phyloP scores from a whole-genome alignment of 2,329 filamentous ascomycete genomes.

The Lasiodiplodia sp. region DNA sequence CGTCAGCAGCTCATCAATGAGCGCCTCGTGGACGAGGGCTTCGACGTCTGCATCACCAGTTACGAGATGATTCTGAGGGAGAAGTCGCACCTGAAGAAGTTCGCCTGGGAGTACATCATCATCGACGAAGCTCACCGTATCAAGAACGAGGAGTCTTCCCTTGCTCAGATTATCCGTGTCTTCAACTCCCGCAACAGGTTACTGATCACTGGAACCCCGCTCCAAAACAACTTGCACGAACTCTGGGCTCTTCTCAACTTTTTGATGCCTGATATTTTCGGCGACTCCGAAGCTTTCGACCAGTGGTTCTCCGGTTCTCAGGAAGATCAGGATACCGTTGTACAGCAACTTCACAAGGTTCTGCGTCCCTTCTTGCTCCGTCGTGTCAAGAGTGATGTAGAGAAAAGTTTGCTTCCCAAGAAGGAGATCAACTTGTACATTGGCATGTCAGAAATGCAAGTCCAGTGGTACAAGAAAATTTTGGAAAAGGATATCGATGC shows the following conservation, averaged over 20 bases:
- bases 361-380: constrained; percentile 92
- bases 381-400: constrained; percentile 95
- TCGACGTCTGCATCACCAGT: constrained; percentile 97
- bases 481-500: constrained; percentile 99
- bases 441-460: constrained; percentile 98
- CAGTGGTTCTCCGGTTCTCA: constrained; percentile 96
- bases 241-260: constrained; percentile 98
- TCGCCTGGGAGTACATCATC: constrained; percentile 99
- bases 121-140: constrained; percentile 98
- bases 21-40: constrained; percentile 89
- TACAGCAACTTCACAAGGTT: constrained; percentile 93
- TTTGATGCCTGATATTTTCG: constrained; percentile 96
- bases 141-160: constrained; percentile 98
- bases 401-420: constrained; percentile 96
- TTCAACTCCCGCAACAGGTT: constrained; percentile 96
- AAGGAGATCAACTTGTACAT: constrained; percentile 97
- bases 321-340: constrained; percentile 91
- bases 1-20: constrained; percentile 87
- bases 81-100: constrained; percentile 93
- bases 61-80: constrained; percentile 99
- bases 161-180: constrained; percentile 93
- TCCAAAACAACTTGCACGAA: constrained; percentile 98
- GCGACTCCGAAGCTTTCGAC: constrained; percentile 94
- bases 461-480: constrained; percentile 99
- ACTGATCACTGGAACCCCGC: constrained; percentile 92